Base-by-base conservation (phyloP, 805 yeast genomes). In the Kodamaea laetipori region DNA sequence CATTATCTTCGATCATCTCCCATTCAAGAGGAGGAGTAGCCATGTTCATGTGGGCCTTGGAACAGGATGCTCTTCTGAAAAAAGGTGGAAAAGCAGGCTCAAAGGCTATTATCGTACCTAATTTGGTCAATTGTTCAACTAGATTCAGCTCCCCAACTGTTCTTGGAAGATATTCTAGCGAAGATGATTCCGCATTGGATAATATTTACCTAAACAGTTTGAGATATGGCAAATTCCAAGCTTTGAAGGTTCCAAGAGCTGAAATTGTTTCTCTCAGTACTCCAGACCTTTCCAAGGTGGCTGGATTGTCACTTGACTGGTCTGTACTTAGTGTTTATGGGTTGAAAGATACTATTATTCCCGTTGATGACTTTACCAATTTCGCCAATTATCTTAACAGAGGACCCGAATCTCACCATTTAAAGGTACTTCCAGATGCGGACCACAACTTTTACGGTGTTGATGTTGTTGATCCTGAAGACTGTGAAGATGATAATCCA, bases 21-120 rank as follows among this genome's bases (percentile, higher is more conserved):
- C 97, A 90, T 61, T 87, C 96, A 0, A 71, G 97, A 46, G 97
- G 96, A 7, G 73, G 79, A 3, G 75, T 85, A 19, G 82, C 90
- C 4, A 80, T 82, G 82, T 82, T 87, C 54, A 66, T 77, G 43
- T 90, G 90, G 86, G 83, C 84, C 3, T 46, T 77, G 25, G 44
- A 62, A 28, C 78, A 77, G 44, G 73, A 75, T 46, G 33, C 49
- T 9, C 63, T 69, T 18, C 43, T 63, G 10, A 63, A 61, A 2
- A 43, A 53, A 28, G 63, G 57, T 3, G 54, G 61, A 7, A 50
- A 52, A 5, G 30, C 33, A 15, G 31, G 36, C 5, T 44, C 67
- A 3, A 49, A 57, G 6, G 75, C 70, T 11, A 62, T 67, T 8
- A 54, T 69, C n/a, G 78, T 86, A 2, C 90, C 90, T 1, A 74